Base-by-base conservation (phyloP, 345 rosid genomes). In the Abelmoschus esculentus region DNA sequence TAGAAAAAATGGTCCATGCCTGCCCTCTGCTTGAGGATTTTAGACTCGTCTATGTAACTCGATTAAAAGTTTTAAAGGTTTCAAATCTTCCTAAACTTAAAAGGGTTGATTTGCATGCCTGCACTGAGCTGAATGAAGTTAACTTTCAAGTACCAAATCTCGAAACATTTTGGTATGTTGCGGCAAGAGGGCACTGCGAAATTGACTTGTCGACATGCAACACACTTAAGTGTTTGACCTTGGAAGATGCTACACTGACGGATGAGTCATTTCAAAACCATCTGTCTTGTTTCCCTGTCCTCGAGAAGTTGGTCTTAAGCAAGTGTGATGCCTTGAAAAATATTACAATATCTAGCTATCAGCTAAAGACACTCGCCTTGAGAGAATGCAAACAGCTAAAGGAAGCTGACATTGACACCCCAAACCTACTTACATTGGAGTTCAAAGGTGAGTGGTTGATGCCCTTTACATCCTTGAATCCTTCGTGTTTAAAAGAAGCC, bases 1-100 rank as follows among this genome's bases (percentile, higher is more conserved):
- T 79, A 15, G 10, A 29, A 61, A 54, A 72, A 32, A 17, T 79
- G 61, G 71, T 76, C 28, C 31, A 2, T 11, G 13, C 71, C 60
- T 79, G 79, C 69, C 80, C 82, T 70, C 70, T 69, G 61, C 63
- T 82, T 57, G 66, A 76, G 52, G 82, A 79, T 67, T 70, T 79
- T 56, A 76, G 85, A 57, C 72, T 82, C 14, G 66, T 76, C 44
- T 29, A 49, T 40, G 67, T 75, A 67, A 64, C 17, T 5, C 75
- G 85, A 55, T 66, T 76, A 58, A 55, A 50, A 59, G 26, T 2
- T 49, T 54, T 69, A 4, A 38, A n/a, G 26, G 61, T 82, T 31
- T 47, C 73, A 1, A 38, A 57, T 47, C 77, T 63, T 22, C n/a
- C 67, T 59, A 61, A 72, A 57, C 75, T 77, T 18, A 28, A 66